A percentile compares a stretch with the other conserved stretches of the same genome.
These are phyloP conservation scores for Phaeoacremonium minimum DNA, from an alignment of 2,329 filamentous ascomycete genomes.

Conservation along the genomic window DNA sequence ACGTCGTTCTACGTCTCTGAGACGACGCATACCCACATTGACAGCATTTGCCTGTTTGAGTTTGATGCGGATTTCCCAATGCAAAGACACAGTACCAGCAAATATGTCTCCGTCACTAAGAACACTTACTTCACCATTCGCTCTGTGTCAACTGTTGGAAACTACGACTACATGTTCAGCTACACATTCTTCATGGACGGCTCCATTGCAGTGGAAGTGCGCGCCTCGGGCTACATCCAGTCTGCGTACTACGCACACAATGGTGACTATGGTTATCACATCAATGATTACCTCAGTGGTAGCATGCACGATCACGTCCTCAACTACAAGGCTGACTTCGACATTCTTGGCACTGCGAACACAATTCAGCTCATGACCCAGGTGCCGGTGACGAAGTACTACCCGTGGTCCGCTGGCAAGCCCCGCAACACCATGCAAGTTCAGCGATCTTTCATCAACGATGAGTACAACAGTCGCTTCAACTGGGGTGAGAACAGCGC, in stretches of 20 bases:
- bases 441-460: conserved; percentile 32
- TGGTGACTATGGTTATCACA: conserved; percentile 42
- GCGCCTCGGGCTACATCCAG: conserved; percentile 51
- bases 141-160: conserved; percentile 44
- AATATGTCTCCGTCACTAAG: conserved; percentile 38
- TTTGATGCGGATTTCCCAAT: conserved; percentile 43
- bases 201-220: conserved; percentile 43
- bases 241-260: conserved; percentile 39
- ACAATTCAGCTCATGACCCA: conserved; percentile 31
- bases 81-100: conserved; percentile 37
- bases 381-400: conserved; percentile 25
- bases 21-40: conserved; percentile 36
- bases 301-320: conserved; percentile 53
- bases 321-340: conserved; percentile 51
- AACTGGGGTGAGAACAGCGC: conserved; percentile 43
- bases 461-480: conserved; percentile 37
- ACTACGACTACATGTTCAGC: conserved; percentile 49
- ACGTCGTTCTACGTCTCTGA: conserved; percentile 37
- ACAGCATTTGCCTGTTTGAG: conserved; percentile 54
- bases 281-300: conserved; percentile 41
- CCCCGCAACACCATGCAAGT: conserved; percentile 48
- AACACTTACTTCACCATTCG: conserved; percentile 42
- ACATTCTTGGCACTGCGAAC: conserved; percentile 43
- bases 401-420: conserved; percentile 44
- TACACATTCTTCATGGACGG: conserved; percentile 49